Evolutionary conservation across 2,329 filamentous ascomycete genomes (phyloP).

Genomic region (Parastagonospora avenae): DNA sequence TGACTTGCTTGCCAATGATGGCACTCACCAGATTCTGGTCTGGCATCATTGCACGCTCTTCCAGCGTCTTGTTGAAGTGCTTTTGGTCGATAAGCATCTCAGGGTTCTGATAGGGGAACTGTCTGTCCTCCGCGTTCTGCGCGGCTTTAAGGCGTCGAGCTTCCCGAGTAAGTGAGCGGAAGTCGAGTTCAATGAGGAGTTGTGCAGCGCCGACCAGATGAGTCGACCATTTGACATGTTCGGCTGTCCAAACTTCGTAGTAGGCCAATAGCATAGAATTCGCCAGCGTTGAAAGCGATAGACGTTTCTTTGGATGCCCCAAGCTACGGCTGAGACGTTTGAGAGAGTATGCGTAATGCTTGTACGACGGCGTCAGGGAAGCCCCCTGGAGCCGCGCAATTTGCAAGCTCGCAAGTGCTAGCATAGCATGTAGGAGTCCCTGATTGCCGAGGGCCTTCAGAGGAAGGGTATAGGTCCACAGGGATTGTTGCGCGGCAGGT

Average conservation of each 20-base stretch:
- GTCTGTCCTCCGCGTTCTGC: constrained; percentile 48
- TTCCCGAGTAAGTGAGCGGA: constrained; percentile 71
- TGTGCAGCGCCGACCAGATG: constrained; percentile 85
- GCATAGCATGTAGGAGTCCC: constrained; percentile 87
- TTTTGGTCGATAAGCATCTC: constrained; percentile 39
- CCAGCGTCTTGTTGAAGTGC: constrained; percentile 38
- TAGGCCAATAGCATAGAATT: constrained; percentile 85
- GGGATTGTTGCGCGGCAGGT: constrained; percentile 38
- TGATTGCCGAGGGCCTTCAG: constrained; percentile 82
- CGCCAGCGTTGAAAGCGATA: constrained; percentile 81
- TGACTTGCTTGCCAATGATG: constrained; percentile 62
- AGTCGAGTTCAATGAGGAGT: constrained; percentile 81
- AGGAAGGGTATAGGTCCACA: constrained; percentile 76
- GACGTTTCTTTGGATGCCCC: constrained; percentile 70
- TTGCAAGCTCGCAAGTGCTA: constrained; percentile 84
- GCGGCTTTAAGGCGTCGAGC: constrained; percentile 69
- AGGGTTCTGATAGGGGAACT: constrained; percentile 37
- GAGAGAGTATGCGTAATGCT: constrained; percentile 88
- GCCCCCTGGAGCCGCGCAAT: constrained; percentile 80
- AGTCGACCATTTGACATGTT: constrained; percentile 94
- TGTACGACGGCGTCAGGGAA: constrained; percentile 78
- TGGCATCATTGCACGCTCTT: constrained; percentile 52
- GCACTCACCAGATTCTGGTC: constrained; percentile 61
- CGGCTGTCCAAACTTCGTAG: constrained; percentile 93
- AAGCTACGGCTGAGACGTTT: constrained; percentile 79